Base-by-base conservation (phyloP, 2,329 filamentous ascomycete species). In the Fusarium sp. region DNA sequence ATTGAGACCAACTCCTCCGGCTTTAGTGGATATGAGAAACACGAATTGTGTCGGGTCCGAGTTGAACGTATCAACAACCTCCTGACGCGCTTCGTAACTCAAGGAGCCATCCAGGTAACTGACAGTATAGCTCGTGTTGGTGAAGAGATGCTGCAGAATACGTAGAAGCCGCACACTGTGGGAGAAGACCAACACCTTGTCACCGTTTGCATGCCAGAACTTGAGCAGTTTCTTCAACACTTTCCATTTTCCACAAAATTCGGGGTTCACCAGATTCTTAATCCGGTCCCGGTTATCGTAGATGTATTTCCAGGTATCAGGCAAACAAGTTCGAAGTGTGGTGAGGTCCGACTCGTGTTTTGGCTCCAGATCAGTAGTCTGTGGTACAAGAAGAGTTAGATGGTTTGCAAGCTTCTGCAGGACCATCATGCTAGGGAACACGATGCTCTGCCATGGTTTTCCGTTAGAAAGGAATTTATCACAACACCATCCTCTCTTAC, bases 211-310 rank as follows among this genome's bases (percentile, higher is more conserved):
- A 77, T 97, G 89, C 96, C 96, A 99, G 79, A 96, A 95, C 59
- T 90, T 91, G 9, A 99, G 86, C 6, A 99, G 84, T 74, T 93
- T 95, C 78, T 91, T 93, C 30, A 99, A 80, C 2, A 99, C 89
- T 77, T 93, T 94, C 96, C 96, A 99, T 80, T 99, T 99, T 6
- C 96, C 96, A 76, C 96, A 99, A 71, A 95, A 98, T 61, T 97
- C 92, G 0, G 93, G 91, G 73, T 97, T 94, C 2, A 94, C 91
- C 53, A 94, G 91, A 73, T 91, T 92, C 53, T 92, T 81, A 63
- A 98, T 91, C 11, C 90, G 93, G 73, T 97, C 93, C 45, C 93
- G 88, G 22, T 91, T 88, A 14, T 84, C 83, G 76, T 94, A 96
- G 0, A 97, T 84, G 22, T 90, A 83, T 74, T 90, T 84, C 93